Conservation (phyloP, 148 eudicot genomes). For the Tetragonia tetragonoides region DNA sequence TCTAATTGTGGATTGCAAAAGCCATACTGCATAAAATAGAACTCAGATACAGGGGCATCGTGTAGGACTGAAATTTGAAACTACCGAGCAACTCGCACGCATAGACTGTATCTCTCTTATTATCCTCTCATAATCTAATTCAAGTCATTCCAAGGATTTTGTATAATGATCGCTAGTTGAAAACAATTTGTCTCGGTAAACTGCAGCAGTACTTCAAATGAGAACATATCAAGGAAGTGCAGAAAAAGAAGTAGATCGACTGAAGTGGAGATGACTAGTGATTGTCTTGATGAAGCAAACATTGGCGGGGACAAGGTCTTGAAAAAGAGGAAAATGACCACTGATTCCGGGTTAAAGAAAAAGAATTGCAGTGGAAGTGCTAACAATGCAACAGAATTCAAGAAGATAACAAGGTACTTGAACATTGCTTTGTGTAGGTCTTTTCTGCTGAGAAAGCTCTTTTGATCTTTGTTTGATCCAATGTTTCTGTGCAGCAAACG, state of each 20-base stretch:
- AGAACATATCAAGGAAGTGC: constrained; percentile 1
- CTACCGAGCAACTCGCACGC: no score
- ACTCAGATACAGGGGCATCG: no score
- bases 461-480: neutral
- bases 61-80: no score
- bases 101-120: neutral
- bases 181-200: neutral
- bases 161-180: neutral
- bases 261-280: neutral
- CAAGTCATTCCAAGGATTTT: neutral
- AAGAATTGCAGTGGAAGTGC: neutral
- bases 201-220: neutral
- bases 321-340: neutral
- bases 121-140: no score
- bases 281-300: constrained; percentile 1
- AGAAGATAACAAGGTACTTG: neutral
- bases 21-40: no score
- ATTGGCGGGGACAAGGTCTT: neutral
- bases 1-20: no score
- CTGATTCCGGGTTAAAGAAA: neutral
- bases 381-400: constrained; percentile 2
- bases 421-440: neutral
- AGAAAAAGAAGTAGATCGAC: neutral
- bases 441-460: neutral
- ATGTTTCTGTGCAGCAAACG: constrained; percentile 19